These are phyloP conservation scores for Gossypioides kirkii DNA, from an alignment of 345 rosid genomes.

Conservation along the genomic window DNA sequence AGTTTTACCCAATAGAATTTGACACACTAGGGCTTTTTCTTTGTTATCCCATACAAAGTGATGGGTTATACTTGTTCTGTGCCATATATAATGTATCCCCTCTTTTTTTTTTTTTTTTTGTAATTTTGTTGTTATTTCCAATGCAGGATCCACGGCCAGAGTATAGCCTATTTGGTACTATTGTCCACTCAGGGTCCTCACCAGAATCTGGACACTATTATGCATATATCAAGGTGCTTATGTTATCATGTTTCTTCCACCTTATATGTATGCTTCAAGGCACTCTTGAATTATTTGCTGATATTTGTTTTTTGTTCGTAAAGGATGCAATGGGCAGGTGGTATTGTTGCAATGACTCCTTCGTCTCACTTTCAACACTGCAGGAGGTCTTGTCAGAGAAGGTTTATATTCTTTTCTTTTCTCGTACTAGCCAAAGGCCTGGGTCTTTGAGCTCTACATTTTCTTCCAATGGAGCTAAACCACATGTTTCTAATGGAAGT, in stretches of 20 bases:
- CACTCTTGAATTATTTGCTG: conserved; percentile 11
- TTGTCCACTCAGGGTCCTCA: conserved; percentile 89
- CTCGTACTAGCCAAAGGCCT: conserved; percentile 70
- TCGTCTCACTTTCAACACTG: conserved; percentile 63
- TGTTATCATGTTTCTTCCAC: neutral
- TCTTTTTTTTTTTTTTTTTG: too few relatives aligned
- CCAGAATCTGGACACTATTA: conserved; percentile 96
- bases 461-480: conserved; percentile 52
- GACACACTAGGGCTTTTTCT: neutral
- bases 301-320: conserved; percentile 19
- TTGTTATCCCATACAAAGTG: neutral
- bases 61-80: neutral
- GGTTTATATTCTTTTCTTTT: conserved; percentile 87
- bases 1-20: neutral
- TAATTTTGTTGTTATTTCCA: conserved; percentile 1
- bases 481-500: conserved; percentile 43
- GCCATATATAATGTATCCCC: neutral
- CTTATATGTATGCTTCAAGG: conserved; percentile 1
- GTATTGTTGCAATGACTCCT: conserved; percentile 92
- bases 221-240: conserved; percentile 81
- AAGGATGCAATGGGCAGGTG: conserved; percentile 87
- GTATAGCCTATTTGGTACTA: conserved; percentile 90
- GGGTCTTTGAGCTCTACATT: conserved; percentile 30
- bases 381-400: conserved; percentile 91
- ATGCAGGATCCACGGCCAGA: conserved; percentile 76